Conservation (phyloP, 257 asterid genomes). For the Verbena officinalis region DNA sequence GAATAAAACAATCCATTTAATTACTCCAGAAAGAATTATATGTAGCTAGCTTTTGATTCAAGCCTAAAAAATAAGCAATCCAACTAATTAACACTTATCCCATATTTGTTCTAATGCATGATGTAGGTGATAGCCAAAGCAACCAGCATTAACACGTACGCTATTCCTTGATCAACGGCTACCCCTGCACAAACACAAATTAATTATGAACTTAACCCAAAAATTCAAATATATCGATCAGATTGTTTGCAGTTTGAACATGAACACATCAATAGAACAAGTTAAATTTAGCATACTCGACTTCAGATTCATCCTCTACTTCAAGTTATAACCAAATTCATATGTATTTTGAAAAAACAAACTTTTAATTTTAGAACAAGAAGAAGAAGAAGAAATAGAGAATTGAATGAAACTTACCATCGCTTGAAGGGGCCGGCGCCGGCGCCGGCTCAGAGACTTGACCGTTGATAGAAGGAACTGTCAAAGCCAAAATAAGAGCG, state of each 20-base stretch:
- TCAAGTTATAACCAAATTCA: background rate
- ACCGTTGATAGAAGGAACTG: slow-evolving; percentile 53
- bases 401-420: slow-evolving; percentile 42
- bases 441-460: slow-evolving; percentile 62
- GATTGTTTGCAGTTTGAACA: too few relatives aligned
- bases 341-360: too few relatives aligned
- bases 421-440: slow-evolving; percentile 68
- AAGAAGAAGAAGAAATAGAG: background rate
- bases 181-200: slow-evolving; percentile 47
- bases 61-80: slow-evolving; percentile 8
- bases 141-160: slow-evolving; percentile 66
- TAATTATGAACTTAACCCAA: background rate
- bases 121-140: slow-evolving; percentile 77
- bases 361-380: too few relatives aligned
- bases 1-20: slow-evolving; percentile 1
- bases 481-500: slow-evolving; percentile 45
- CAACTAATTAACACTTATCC: background rate
- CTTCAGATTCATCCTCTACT: background rate
- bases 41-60: background rate
- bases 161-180: slow-evolving; percentile 77
- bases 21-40: slow-evolving; percentile 21
- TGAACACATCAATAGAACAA: background rate
- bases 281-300: background rate
- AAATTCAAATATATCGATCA: too few relatives aligned
- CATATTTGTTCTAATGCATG: slow-evolving; percentile 29